Conservation (phyloP, 1,139 yeast genomes). For the Lizanozyma gosingica region DNA sequence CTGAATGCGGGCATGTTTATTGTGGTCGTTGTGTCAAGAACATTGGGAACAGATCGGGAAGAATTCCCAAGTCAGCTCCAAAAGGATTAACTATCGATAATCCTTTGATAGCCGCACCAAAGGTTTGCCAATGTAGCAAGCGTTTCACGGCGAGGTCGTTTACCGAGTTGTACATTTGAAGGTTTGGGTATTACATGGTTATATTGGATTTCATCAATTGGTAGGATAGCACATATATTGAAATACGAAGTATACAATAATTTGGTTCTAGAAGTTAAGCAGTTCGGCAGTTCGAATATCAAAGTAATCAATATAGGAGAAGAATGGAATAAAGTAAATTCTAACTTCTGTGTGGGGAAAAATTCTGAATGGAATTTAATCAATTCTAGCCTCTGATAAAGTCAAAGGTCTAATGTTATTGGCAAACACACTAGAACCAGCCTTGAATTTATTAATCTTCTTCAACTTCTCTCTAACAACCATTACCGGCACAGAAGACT, state of each 20-base stretch:
- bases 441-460: constrained; percentile 56
- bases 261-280: too few relatives aligned
- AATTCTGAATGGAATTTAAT: constrained; percentile 16
- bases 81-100: constrained; percentile 17
- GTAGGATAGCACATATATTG: too few relatives aligned
- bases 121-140: constrained; percentile 29
- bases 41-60: constrained; percentile 34
- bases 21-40: constrained; percentile 78
- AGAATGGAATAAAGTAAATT: too few relatives aligned
- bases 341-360: too few relatives aligned
- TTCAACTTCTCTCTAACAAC: constrained; percentile 80
- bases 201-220: too few relatives aligned
- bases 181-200: too few relatives aligned
- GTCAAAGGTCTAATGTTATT: constrained; percentile 43
- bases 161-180: constrained; percentile 24
- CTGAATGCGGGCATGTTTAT: constrained; percentile 76
- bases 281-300: too few relatives aligned
- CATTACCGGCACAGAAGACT: constrained; percentile 81
- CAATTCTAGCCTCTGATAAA: constrained; percentile 41
- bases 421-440: constrained; percentile 37
- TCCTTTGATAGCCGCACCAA: constrained; percentile 28
- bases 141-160: constrained; percentile 23
- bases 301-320: too few relatives aligned
- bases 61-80: constrained; percentile 6
- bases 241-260: too few relatives aligned